Percentiles rank a stretch among this genome's conserved stretches.
These are phyloP conservation scores for Lindgomyces ingoldianus DNA, from an alignment of 495 filamentous ascomycete genomes.

Conservation along the genomic window DNA sequence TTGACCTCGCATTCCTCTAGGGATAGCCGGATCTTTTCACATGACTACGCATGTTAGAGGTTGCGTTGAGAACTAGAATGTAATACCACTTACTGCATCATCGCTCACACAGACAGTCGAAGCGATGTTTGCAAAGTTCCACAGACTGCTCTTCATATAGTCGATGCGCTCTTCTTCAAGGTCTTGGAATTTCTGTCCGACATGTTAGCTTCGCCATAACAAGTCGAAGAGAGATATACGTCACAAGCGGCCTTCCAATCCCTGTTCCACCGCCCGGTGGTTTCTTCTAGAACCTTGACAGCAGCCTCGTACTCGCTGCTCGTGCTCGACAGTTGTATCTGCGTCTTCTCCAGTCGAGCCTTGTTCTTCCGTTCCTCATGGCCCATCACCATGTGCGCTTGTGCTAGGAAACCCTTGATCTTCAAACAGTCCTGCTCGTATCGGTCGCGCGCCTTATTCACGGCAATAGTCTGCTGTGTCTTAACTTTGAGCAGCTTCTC, in stretches of 20 bases:
- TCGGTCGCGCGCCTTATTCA: conserved; percentile 93
- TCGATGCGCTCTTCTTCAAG: conserved; percentile 96
- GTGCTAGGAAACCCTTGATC: conserved; percentile 97
- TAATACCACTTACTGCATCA: conserved; percentile 64
- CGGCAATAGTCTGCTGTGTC: conserved; percentile 81
- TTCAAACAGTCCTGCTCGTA: conserved; percentile 97
- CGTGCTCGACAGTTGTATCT: conserved; percentile 85
- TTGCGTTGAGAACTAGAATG: conserved; percentile 34
- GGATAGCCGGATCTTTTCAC: conserved; percentile 93
- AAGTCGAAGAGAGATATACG: conserved; percentile 46
- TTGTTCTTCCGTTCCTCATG: conserved; percentile 99
- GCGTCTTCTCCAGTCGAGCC: conserved; percentile 97
- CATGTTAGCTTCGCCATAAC: conserved; percentile 36
- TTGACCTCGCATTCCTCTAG: conserved; percentile 95
- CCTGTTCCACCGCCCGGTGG: conserved; percentile 91
- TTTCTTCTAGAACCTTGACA: conserved; percentile 91
- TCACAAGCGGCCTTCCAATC: conserved; percentile 98
- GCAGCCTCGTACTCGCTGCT: conserved; percentile 92
- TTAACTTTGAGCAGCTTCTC: conserved; percentile 94
- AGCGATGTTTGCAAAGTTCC: conserved; percentile 95
- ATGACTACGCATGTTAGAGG: conserved; percentile 55
- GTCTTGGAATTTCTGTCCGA: conserved; percentile 87
- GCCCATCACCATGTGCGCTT: conserved; percentile 99
- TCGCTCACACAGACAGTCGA: conserved; percentile 99
- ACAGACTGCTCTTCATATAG: conserved; percentile 94